phyloP scores from a whole-genome alignment of 1,284 basidiomycete species.

The Pyrrhoderma noxium region DNA sequence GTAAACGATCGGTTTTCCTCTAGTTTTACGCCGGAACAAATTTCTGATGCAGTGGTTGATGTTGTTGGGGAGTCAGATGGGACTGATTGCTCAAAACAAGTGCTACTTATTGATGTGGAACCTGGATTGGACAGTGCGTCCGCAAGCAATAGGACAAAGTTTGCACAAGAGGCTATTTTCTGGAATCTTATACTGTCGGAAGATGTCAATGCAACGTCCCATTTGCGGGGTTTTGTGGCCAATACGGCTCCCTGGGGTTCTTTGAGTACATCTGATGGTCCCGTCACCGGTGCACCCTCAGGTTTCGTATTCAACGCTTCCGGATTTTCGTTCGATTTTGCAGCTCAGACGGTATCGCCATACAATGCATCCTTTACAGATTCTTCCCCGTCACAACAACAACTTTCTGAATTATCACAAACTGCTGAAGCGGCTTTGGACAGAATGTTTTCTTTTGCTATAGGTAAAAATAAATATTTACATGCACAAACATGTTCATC shows the following conservation, averaged over 20 bases:
- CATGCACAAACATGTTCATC: too few relatives aligned
- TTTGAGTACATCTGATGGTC: conserved; percentile 35
- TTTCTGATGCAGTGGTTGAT: conserved; percentile 45
- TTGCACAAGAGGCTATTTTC: conserved; percentile 51
- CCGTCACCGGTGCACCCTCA: conserved; percentile 26
- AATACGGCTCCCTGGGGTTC: conserved; percentile 38
- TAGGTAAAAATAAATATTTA: too few relatives aligned
- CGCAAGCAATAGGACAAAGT: conserved; percentile 43
- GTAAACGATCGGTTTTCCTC: conserved; percentile 43
- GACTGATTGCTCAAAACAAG: conserved; percentile 44
- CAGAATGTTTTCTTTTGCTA: conserved; percentile 51
- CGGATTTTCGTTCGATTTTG: conserved; percentile 55
- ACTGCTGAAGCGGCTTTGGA: conserved; percentile 38
- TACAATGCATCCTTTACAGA: conserved; percentile 37
- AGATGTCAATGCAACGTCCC: conserved; percentile 32
- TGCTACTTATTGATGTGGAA: conserved; percentile 48
- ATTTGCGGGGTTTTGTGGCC: conserved; percentile 39
- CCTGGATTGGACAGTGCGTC: conserved; percentile 33
- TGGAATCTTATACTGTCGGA: conserved; percentile 51
- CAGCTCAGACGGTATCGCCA: conserved; percentile 40
- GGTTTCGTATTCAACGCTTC: conserved; percentile 37
- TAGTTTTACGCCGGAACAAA: conserved; percentile 37
- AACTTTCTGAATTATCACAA: conserved; percentile 38
- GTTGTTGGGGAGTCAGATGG: conserved; percentile 36
- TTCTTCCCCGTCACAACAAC: conserved; percentile 40